Conservation (phyloP, 768 basidiomycete genomes). For the Russula ochroleuca region DNA sequence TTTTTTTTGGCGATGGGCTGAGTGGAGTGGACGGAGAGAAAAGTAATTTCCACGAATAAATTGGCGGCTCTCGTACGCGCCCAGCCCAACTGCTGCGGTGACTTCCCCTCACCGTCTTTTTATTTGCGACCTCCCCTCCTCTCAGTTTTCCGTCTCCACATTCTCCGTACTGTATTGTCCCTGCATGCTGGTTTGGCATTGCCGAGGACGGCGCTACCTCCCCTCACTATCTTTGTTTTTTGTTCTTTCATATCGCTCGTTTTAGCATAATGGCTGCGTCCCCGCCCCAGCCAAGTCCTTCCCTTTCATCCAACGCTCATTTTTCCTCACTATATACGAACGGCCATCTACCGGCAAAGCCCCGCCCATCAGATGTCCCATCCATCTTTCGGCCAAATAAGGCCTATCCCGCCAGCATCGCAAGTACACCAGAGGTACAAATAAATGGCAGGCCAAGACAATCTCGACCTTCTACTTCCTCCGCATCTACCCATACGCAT, state of each 20-base stretch:
- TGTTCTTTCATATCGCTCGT: background rate
- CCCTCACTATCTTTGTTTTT: background rate
- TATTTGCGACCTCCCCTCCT: slow-evolving; percentile 5
- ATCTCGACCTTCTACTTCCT: slow-evolving; percentile 19
- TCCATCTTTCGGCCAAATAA: slow-evolving; percentile 12
- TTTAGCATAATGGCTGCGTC: slow-evolving; percentile 24
- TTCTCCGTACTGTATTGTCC: background rate
- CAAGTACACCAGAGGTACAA: slow-evolving; percentile 30
- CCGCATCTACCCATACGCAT: slow-evolving; percentile 11
- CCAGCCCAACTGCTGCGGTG: background rate
- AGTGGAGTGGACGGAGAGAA: background rate
- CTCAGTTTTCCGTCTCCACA: background rate
- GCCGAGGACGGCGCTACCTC: background rate
- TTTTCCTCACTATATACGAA: slow-evolving; percentile 20
- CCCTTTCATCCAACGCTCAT: slow-evolving; percentile 27
- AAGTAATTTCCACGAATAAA: slow-evolving; percentile 9
- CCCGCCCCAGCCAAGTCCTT: slow-evolving; percentile 20
- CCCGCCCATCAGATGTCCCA: slow-evolving; percentile 12
- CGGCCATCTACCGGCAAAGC: background rate
- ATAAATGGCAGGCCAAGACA: slow-evolving; percentile 30
- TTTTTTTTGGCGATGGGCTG: background rate
- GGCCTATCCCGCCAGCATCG: slow-evolving; percentile 7
- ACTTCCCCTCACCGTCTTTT: background rate
- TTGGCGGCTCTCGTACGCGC: background rate
- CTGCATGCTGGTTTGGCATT: slow-evolving; percentile 17